Conservation (phyloP, 2,329 filamentous ascomycete species). For the Paecilomyces niveus region DNA sequence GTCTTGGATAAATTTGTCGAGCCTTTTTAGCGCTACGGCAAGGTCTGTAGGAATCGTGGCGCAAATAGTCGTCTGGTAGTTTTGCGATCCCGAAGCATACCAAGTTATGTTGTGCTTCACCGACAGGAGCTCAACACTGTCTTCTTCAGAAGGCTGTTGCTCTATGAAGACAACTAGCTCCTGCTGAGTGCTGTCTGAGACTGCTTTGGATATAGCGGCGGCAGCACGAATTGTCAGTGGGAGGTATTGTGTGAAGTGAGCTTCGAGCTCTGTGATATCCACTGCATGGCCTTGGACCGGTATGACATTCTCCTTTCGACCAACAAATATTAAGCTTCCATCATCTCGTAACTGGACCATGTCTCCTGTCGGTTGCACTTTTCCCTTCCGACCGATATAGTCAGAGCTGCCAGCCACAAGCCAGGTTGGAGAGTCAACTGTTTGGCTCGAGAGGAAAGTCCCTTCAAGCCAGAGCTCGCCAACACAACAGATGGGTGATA, state of each 20-base stretch:
- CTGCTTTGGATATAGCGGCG: background rate
- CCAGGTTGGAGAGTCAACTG: background rate
- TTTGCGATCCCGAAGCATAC: conserved; percentile 6
- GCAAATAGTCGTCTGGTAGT: conserved; percentile 4
- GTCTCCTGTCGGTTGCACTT: conserved; percentile 9
- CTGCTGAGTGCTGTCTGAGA: background rate
- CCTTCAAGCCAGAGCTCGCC: conserved; percentile 38
- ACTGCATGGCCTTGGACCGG: conserved; percentile 32
- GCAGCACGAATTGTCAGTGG: conserved; percentile 19
- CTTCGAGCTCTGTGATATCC: conserved; percentile 34
- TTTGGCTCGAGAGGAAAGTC: conserved; percentile 17
- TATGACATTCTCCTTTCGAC: conserved; percentile 23
- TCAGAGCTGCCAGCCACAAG: background rate
- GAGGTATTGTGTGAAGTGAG: conserved; percentile 29
- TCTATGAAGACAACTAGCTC: conserved; percentile 23
- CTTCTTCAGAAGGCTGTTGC: conserved; percentile 16
- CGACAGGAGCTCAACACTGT: conserved; percentile 19
- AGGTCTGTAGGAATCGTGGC: conserved; percentile 22
- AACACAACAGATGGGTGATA: conserved; percentile 36
- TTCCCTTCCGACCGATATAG: background rate
- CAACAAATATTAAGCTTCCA: conserved; percentile 27
- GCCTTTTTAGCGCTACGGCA: conserved; percentile 28
- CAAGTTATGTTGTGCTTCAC: conserved; percentile 15
- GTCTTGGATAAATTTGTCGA: conserved; percentile 26
- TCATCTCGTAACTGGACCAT: conserved; percentile 26